phyloP scores from a whole-genome alignment of 2,329 filamentous ascomycete species.

The Podosphaera aphanis region DNA sequence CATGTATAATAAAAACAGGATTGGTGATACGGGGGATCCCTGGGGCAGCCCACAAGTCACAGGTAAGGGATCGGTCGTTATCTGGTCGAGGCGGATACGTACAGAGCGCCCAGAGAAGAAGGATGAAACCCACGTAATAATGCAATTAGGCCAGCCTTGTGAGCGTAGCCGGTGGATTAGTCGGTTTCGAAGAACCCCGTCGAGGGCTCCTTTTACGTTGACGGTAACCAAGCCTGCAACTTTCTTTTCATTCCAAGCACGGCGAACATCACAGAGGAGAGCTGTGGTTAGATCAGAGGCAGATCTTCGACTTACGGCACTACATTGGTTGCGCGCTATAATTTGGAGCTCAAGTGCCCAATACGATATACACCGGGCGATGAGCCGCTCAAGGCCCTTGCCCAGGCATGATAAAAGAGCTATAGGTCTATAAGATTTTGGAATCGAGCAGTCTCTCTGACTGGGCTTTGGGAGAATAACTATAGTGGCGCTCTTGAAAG shows the following conservation, averaged over 20 bases:
- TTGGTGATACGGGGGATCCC: not conserved
- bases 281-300: not conserved
- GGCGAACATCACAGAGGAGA: not conserved
- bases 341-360: not conserved
- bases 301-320: not conserved
- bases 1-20: not conserved
- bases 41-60: not conserved
- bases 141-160: not conserved
- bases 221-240: not conserved
- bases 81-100: not conserved
- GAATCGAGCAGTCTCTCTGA: not conserved
- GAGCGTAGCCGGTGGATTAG: not conserved
- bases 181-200: not conserved
- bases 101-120: not conserved
- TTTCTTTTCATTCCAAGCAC: not conserved
- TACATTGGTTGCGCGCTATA: not conserved
- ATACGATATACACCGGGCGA: not conserved
- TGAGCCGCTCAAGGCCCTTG: not conserved
- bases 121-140: not conserved
- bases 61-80: not conserved
- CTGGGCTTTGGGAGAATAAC: not conserved
- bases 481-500: not conserved
- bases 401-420: not conserved
- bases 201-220: not conserved
- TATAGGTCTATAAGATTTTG: not conserved